Evolutionary conservation across 495 filamentous ascomycete species (phyloP), one percentile per base, ranked within the genome.

Genomic region (Lichina pygmaea): DNA sequence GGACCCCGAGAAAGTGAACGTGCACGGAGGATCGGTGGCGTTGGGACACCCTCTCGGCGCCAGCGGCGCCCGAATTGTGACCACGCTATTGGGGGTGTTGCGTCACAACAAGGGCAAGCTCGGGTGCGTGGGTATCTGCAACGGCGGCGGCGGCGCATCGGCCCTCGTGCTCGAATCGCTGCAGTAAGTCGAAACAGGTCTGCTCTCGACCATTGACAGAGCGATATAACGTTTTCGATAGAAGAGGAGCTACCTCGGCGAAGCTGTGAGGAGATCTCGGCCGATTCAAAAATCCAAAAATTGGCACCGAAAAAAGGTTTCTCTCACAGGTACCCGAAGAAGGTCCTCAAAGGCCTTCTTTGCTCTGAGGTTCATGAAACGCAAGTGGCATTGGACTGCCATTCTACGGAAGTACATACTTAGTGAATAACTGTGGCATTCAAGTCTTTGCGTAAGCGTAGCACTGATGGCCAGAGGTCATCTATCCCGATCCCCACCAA

Each of bases 41-140:
- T 75, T 97, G 53, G 89, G 89, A 45, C 89, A 97, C 60, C 86
- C 89, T 16, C 71, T 97, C 13, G 89, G 89, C 49, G 82, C 78
- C 55, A 92, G 82, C 43, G 89, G 89, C 52, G 86, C 91, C 45
- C 75, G 91, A 52, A 93, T 95, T 53, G 66, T 91, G 51, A 77
- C 81, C n/a, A 97, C 89, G 8, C 60, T 97, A 51, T 68, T 89
- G 42, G 77, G 84, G 46, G 89, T 95, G 45, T 59, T 97, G 55
- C 79, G 72, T 60, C 80, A 86, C 51, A 82, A 83, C 67, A 78
- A 80, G 57, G 85, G 73, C 45, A 95, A 91, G 76, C 73, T 94
- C 59, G 89, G 89, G 42, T 78, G 73, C 55, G 85, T 81, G 34
- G 89, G 86, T 39, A 97, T 97, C 55, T 97, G 89, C 72, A 97